These are phyloP conservation scores for Phytophthora kernoviae DNA, from an alignment of 352 stramenopile species.

Conservation along the genomic window DNA sequence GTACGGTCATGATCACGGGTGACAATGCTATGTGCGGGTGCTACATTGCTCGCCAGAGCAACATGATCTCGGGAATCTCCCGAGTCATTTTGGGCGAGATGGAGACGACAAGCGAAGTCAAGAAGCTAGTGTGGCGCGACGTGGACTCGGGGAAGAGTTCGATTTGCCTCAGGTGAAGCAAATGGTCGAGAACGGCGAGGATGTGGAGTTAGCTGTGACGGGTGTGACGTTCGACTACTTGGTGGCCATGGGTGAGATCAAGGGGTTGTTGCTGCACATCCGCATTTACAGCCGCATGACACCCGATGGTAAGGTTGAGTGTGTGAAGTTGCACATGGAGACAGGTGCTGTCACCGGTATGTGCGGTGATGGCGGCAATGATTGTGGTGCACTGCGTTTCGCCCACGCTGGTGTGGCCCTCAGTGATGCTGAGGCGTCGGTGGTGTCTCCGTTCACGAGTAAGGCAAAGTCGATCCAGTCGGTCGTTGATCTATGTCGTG, in stretches of 20 bases:
- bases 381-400: constrained; percentile 79
- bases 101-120: constrained; percentile 30
- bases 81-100: constrained; percentile 48
- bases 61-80: constrained; percentile 34
- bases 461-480: constrained; percentile 74
- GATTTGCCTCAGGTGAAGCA: constrained; percentile 36
- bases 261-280: constrained; percentile 42
- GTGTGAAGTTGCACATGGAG: constrained; percentile 45
- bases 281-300: constrained; percentile 60
- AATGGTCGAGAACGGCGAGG: constrained; percentile 24
- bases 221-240: constrained; percentile 46
- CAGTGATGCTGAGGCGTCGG: constrained; percentile 70
- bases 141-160: constrained; percentile 46
- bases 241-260: constrained; percentile 33
- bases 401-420: constrained; percentile 82
- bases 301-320: constrained; percentile 45
- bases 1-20: constrained; percentile 83
- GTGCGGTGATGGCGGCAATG: constrained; percentile 73
- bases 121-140: constrained; percentile 51
- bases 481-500: constrained; percentile 83
- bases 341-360: constrained; percentile 51
- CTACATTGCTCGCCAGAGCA: constrained; percentile 45
- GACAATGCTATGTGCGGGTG: constrained; percentile 60
- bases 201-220: constrained; percentile 52
- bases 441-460: constrained; percentile 87